These are phyloP conservation scores for Guyanaporus albipodus DNA, from an alignment of 768 basidiomycete species.

Conservation along the genomic window DNA sequence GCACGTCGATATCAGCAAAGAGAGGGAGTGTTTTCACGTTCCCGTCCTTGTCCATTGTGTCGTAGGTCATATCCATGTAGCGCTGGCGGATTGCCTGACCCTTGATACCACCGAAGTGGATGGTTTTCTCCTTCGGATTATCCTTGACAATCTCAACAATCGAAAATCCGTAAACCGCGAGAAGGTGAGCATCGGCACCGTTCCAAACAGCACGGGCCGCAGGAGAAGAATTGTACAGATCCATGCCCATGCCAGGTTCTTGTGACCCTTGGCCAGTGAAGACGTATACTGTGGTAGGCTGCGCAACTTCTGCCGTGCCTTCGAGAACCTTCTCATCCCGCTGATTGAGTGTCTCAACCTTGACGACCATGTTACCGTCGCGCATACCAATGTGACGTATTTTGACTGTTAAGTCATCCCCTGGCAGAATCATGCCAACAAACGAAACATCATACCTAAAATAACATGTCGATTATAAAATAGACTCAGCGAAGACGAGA, in stretches of 20 bases:
- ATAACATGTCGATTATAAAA: slow-evolving; percentile 7
- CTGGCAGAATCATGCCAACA: slow-evolving; percentile 95
- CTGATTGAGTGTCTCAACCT: slow-evolving; percentile 80
- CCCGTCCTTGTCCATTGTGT: slow-evolving; percentile 94
- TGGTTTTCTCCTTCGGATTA: slow-evolving; percentile 96
- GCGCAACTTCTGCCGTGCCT: slow-evolving; percentile 90
- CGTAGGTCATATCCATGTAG: slow-evolving; percentile 99
- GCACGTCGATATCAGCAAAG: slow-evolving; percentile 91
- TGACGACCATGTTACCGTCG: slow-evolving; percentile 89
- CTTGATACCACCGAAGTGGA: slow-evolving; percentile 99
- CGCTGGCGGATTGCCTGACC: slow-evolving; percentile 96
- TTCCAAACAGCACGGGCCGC: slow-evolving; percentile 98
- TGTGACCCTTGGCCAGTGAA: slow-evolving; percentile 99
- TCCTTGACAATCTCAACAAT: slow-evolving; percentile 98
- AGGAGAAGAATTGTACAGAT: slow-evolving; percentile 87
- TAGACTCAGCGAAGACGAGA: not conserved
- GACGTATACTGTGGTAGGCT: slow-evolving; percentile 90
- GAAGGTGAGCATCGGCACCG: slow-evolving; percentile 87
- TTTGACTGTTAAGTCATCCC: slow-evolving; percentile 80
- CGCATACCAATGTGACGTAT: slow-evolving; percentile 90
- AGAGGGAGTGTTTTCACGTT: slow-evolving; percentile 94
- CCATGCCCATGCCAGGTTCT: slow-evolving; percentile 99
- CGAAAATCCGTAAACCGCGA: slow-evolving; percentile 95
- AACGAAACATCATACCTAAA: slow-evolving; percentile 88
- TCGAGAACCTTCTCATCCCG: slow-evolving; percentile 88